Percentiles rank a stretch among this genome's conserved stretches.
phyloP scores from a whole-genome alignment of 306 rosid species.

The cucumber (Cucumis sativus) region Cucumber_9930_V3 NC_026655.2:21255001-21255500 shows the following conservation, averaged over 20 bases:
- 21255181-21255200: too few species aligned
- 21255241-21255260: background rate
- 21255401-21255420: background rate
- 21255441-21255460: slow-evolving; percentile 4
- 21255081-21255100: too few species aligned
- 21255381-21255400: background rate
- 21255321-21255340: slow-evolving; percentile 31
- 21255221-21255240: background rate
- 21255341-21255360: slow-evolving; percentile 38
- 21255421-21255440: background rate
- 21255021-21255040: too few species aligned
- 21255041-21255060: too few species aligned
- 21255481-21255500: slow-evolving; percentile 79
- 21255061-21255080: too few species aligned
- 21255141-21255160: too few species aligned
- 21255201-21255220: background rate
- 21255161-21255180: too few species aligned
- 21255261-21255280: background rate
- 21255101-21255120: too few species aligned
- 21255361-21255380: background rate
- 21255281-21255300: background rate
- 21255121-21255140: too few species aligned
- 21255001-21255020: background rate
- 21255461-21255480: slow-evolving; percentile 20
- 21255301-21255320: background rate